phyloP scores from a whole-genome alignment of 2,329 filamentous ascomycete species.

The Aspergillus neoniger region DNA sequence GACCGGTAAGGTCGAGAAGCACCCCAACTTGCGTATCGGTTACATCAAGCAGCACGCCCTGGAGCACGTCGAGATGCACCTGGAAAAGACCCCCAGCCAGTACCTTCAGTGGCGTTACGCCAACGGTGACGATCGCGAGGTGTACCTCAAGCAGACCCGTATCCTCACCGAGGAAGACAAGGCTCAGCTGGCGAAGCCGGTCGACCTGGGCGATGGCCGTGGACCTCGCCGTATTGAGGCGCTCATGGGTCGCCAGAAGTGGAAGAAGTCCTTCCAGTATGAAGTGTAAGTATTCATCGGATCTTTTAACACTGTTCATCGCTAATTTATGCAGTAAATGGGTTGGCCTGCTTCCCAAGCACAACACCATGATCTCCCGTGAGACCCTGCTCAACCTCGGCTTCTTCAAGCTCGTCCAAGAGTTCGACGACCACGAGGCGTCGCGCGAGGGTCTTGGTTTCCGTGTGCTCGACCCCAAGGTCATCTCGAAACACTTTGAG shows the following conservation, averaged over 20 bases:
- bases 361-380: constrained; percentile 88
- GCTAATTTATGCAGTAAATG: constrained; percentile 66
- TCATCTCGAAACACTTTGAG: constrained; percentile 97
- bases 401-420: constrained; percentile 91
- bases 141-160: constrained; percentile 96
- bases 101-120: constrained; percentile 99
- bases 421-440: constrained; percentile 98
- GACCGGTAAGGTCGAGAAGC: constrained; percentile 88
- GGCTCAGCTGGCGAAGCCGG: constrained; percentile 84
- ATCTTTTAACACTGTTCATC: background rate
- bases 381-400: constrained; percentile 85
- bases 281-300: constrained; percentile 66
- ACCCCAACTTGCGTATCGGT: constrained; percentile 96
- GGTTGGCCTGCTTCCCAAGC: constrained; percentile 82
- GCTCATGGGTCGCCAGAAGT: constrained; percentile 95
- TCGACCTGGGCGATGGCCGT: constrained; percentile 82
- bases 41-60: constrained; percentile 99
- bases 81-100: constrained; percentile 98
- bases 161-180: constrained; percentile 81
- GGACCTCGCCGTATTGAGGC: constrained; percentile 77
- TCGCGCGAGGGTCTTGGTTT: constrained; percentile 98
- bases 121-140: constrained; percentile 94
- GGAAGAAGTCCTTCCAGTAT: constrained; percentile 98
- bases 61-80: constrained; percentile 98
- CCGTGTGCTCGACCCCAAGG: constrained; percentile 85